These are phyloP conservation scores for Danielozyma ontarioensis DNA, from an alignment of 805 yeast species.

Conservation along the genomic window DNA sequence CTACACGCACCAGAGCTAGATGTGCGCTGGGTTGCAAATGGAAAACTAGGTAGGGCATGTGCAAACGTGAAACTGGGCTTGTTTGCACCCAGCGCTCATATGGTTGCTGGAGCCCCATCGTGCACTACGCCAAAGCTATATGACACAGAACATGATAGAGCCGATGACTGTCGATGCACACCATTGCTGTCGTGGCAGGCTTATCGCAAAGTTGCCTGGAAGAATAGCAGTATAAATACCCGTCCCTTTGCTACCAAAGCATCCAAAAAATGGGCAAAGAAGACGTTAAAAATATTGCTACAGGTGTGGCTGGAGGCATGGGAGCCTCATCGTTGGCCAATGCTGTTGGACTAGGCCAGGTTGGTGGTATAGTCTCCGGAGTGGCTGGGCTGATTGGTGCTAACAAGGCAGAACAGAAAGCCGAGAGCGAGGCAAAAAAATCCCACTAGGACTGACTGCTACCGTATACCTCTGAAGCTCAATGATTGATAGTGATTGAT, in stretches of 20 bases:
- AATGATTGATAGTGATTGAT: too few relatives aligned
- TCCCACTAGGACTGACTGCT: too few relatives aligned
- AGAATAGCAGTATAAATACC: not conserved
- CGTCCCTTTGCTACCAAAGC: not conserved
- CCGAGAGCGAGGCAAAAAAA: constrained; percentile 4
- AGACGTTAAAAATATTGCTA: constrained; percentile 4
- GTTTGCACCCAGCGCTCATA: too few relatives aligned
- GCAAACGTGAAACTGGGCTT: too few relatives aligned
- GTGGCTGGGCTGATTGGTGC: constrained; percentile 1
- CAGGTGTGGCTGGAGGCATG: constrained; percentile 7
- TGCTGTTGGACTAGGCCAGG: not conserved
- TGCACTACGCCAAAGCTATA: too few relatives aligned
- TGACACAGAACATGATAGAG: too few relatives aligned
- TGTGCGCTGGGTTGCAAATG: too few relatives aligned
- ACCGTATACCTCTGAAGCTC: too few relatives aligned
- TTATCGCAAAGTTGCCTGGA: not conserved
- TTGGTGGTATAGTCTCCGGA: not conserved
- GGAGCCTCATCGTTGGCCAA: not conserved
- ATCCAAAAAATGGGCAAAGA: constrained; percentile 6
- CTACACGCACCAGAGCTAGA: too few relatives aligned
- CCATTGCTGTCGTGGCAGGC: not conserved
- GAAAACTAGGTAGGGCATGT: too few relatives aligned
- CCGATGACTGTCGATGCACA: too few relatives aligned
- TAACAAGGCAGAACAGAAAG: constrained; percentile 1
- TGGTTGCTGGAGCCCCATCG: too few relatives aligned